A percentile compares a stretch with the other conserved stretches of the same genome.
Conservation (phyloP, 345 rosid genomes). For the Acer yangbiense region DNA sequence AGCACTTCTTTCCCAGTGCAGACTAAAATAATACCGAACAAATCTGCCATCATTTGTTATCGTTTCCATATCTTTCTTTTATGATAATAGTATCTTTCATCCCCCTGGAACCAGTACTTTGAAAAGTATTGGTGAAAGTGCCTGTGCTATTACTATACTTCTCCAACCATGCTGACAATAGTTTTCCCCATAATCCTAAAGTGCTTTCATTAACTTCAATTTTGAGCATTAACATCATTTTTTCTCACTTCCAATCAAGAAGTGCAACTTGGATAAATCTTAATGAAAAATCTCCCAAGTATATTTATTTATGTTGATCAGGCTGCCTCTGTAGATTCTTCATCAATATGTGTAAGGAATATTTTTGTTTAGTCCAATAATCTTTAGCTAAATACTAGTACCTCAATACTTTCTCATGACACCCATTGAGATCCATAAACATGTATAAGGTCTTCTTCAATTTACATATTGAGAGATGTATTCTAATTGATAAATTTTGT, state of each 20-base stretch:
- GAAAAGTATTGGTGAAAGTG: not conserved
- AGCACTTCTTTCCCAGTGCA: not conserved
- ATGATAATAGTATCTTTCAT: too few species aligned
- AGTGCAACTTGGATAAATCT: not conserved
- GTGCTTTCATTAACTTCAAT: not conserved
- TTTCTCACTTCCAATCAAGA: not conserved
- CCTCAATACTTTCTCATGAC: too few species aligned
- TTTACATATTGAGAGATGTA: too few species aligned
- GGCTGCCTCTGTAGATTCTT: too few species aligned
- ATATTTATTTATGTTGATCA: not conserved
- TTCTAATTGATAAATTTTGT: too few species aligned
- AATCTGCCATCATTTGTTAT: not conserved
- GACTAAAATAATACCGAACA: not conserved
- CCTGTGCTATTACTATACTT: not conserved
- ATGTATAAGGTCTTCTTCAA: too few species aligned
- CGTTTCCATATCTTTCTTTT: too few species aligned
- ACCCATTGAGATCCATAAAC: too few species aligned
- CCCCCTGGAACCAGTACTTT: not conserved
- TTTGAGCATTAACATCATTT: not conserved
- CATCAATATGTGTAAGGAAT: too few species aligned
- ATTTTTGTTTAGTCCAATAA: too few species aligned
- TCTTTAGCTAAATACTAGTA: too few species aligned
- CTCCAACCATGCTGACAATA: not conserved
- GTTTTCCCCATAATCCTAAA: not conserved
- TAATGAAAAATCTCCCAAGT: not conserved